A percentile compares a stretch with the other conserved stretches of the same genome.
Evolutionary conservation across 768 basidiomycete genomes (phyloP).

Genomic region (Phaeolepiota aurea): DNA sequence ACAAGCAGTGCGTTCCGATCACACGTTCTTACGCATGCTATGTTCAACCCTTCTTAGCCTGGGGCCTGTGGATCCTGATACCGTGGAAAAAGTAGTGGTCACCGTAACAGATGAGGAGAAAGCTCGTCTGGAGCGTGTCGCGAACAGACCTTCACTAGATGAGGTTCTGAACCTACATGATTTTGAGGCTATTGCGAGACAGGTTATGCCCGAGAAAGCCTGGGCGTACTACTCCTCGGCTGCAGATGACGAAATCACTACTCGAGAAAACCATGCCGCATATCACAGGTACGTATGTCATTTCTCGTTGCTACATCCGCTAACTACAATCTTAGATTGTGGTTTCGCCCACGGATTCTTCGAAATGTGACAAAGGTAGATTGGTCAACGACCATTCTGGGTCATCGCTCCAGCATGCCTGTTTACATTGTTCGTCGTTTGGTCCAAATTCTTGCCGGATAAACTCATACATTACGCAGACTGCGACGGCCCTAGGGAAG

Average conservation of each 20-base stretch:
- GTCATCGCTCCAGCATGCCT: slow-evolving; percentile 67
- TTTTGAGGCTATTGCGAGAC: slow-evolving; percentile 85
- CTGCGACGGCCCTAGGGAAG: slow-evolving; percentile 88
- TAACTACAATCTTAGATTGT: slow-evolving; percentile 42
- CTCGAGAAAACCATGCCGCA: slow-evolving; percentile 83
- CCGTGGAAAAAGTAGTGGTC: slow-evolving; percentile 54
- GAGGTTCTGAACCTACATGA: slow-evolving; percentile 90
- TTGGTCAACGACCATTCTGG: slow-evolving; percentile 77
- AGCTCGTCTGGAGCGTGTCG: slow-evolving; percentile 51
- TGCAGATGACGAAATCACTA: slow-evolving; percentile 90
- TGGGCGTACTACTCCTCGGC: slow-evolving; percentile 99
- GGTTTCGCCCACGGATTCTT: slow-evolving; percentile 86
- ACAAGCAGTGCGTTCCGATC: slow-evolving; percentile 61
- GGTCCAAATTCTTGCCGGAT: too few relatives aligned
- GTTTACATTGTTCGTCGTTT: slow-evolving; percentile 35
- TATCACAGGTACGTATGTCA: slow-evolving; percentile 67
- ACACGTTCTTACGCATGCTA: neutral
- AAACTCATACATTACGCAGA: slow-evolving; percentile 13
- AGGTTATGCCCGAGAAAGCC: slow-evolving; percentile 76
- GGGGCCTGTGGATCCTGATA: slow-evolving; percentile 63
- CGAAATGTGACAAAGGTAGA: slow-evolving; percentile 83
- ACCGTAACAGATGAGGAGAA: slow-evolving; percentile 66
- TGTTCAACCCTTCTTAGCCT: slow-evolving; percentile 34
- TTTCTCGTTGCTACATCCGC: neutral
- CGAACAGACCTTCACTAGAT: slow-evolving; percentile 60